Evolutionary conservation across 2,329 filamentous ascomycete species (phyloP).

Genomic region (Nothopassalora personata): DNA sequence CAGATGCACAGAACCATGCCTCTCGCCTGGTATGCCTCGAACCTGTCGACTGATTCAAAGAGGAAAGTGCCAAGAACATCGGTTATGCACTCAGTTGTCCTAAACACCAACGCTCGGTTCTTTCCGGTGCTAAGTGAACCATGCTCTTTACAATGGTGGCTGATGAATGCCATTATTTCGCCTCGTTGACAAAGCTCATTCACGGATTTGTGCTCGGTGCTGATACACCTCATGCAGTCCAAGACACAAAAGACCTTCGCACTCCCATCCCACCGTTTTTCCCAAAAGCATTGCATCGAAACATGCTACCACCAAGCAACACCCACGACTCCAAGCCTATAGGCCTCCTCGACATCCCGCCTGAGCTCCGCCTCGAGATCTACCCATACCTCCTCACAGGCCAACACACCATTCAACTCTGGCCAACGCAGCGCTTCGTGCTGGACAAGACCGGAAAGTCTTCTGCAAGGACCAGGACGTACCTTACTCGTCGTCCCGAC

Average conservation of each 20-base stretch:
- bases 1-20: too few species aligned
- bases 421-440: background rate
- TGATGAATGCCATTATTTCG: background rate
- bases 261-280: background rate
- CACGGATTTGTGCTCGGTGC: background rate
- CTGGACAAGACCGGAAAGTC: too few species aligned
- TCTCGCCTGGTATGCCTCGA: too few species aligned
- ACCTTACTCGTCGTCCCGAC: background rate
- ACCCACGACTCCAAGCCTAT: background rate
- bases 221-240: background rate
- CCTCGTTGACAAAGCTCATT: background rate
- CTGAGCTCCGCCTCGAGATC: background rate
- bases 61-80: too few species aligned
- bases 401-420: background rate
- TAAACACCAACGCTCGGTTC: background rate
- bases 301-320: background rate
- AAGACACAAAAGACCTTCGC: background rate
- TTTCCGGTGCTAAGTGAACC: background rate
- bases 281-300: background rate
- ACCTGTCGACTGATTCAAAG: too few species aligned
- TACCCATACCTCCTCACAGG: background rate
- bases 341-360: background rate
- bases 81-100: background rate
- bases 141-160: background rate
- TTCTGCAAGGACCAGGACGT: background rate